A percentile compares a stretch with the other conserved stretches of the same genome.
phyloP scores from a whole-genome alignment of 805 yeast species.

The Teunomyces lycoperdinae region DNA sequence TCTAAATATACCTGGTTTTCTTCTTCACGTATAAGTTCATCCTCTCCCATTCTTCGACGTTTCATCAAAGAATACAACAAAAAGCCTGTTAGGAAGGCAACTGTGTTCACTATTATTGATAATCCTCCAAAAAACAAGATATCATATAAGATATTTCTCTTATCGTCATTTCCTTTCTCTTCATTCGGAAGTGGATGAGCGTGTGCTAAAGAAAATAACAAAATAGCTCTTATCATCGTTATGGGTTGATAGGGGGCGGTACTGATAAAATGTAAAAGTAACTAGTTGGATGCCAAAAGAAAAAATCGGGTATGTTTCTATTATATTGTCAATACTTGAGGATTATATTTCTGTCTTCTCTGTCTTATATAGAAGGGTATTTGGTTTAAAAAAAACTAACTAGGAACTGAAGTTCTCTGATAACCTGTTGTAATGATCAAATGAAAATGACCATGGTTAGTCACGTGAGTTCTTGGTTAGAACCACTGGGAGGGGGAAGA shows the following conservation, averaged over 20 bases:
- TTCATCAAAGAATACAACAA: conserved; percentile 4
- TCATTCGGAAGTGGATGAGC: not conserved
- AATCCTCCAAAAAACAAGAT: not conserved
- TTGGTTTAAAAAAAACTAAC: too few relatives aligned
- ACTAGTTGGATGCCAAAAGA: not conserved
- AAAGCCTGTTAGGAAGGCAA: not conserved
- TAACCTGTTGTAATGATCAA: too few relatives aligned
- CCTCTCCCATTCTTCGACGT: conserved; percentile 37
- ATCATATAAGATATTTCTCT: not conserved
- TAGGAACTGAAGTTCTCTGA: too few relatives aligned
- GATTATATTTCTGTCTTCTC: too few relatives aligned
- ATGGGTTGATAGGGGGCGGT: not conserved
- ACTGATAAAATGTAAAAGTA: not conserved
- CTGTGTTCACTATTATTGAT: not conserved
- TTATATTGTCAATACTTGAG: not conserved
- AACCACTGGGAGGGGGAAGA: too few relatives aligned
- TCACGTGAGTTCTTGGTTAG: too few relatives aligned
- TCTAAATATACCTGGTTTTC: conserved; percentile 55
- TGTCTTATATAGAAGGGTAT: too few relatives aligned
- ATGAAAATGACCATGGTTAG: too few relatives aligned
- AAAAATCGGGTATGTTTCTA: not conserved
- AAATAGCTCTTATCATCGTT: not conserved
- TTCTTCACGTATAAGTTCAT: conserved; percentile 57
- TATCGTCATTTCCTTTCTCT: not conserved
- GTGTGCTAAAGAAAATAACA: not conserved